Evolutionary conservation across 305 asterid genomes (phyloP), one percentile per base, ranked within the genome.

Genomic region (Vinca major): DNA sequence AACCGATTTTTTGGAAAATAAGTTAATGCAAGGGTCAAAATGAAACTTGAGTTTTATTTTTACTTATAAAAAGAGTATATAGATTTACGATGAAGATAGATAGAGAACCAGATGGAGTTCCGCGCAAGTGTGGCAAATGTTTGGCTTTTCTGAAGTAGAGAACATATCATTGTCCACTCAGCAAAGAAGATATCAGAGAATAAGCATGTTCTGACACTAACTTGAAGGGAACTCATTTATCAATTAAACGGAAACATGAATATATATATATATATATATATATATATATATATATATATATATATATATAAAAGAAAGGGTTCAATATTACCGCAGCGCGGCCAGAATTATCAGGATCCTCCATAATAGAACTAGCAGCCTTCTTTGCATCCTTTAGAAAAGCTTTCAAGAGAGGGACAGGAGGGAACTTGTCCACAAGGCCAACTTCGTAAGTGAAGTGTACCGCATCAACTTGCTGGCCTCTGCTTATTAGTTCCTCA

Each of bases 391-490:
- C 99, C 78, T 85, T 92, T 4, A 93, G 89, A 66, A 90, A 93
- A 65, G 96, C 95, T 85, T 85, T 90, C 67, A 93, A 86, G 66
- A 93, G 84, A 0, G 99, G 96, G 52, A 93, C 91, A 14, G 98
- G 97, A 19, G 98, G 97, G 73, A 82, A 93, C 78, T 77, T 85
- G 80, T 85, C 69, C 0, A 77, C 82, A 52, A 93, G 95, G 61
- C 95, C 99, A 65, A 84, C 96, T 87, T 93, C 99, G 73, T 82
- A 87, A 48, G 92, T 86, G 79, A 93, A 93, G 81, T 93, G 99
- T 68, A 93, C 97, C 47, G 99, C 99, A 83, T 93, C 99, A 67
- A 93, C 97, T 74, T 89, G 99, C 79, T 93, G 99, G 76, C 99
- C 99, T 78, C 84, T 86, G 82, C 97, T 89, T 54, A 93, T 85